Evolutionary conservation across 331 rosid genomes (phyloP).

Genomic region (Malus hybrid): DNA sequence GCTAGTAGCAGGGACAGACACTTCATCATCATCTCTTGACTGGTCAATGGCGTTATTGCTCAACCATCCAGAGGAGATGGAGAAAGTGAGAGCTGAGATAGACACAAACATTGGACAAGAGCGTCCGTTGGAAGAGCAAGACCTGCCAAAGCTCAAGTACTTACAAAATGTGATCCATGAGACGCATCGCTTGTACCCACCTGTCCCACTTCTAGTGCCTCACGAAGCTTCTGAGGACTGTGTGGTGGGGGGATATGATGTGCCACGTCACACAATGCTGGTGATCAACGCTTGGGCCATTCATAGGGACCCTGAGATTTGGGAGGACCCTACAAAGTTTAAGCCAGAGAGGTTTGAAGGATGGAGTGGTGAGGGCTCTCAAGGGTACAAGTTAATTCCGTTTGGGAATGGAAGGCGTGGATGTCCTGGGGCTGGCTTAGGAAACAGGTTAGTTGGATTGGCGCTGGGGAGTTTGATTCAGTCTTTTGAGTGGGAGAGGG

Average conservation of each 20-base stretch:
- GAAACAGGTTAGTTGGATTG: conserved; percentile 21
- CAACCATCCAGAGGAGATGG: conserved; percentile 15
- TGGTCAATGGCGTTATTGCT: conserved; percentile 27
- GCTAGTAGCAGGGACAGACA: conserved; percentile 12
- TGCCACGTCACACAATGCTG: conserved; percentile 25
- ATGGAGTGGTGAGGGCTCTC: conserved; percentile 2
- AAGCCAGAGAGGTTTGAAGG: conserved; percentile 30
- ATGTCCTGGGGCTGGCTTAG: conserved; percentile 32
- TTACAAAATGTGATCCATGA: conserved; percentile 24
- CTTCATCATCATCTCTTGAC: conserved; percentile 3
- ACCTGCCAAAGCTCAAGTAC: conserved; percentile 15
- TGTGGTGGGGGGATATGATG: conserved; percentile 16
- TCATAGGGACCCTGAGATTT: conserved; percentile 21
- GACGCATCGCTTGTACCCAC: conserved; percentile 24
- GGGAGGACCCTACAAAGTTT: conserved; percentile 26
- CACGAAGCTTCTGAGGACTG: conserved; percentile 24
- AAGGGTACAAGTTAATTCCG: conserved; percentile 12
- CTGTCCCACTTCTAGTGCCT: conserved; percentile 11
- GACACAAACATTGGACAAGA: conserved; percentile 4
- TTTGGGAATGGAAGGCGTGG: conserved; percentile 39
- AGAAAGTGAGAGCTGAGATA: conserved; percentile 17
- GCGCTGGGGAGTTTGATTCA: conserved; percentile 28
- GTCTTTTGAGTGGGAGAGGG: conserved; percentile 29
- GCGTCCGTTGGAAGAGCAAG: conserved; percentile 10
- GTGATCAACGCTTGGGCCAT: conserved; percentile 29